A percentile compares a stretch with the other conserved stretches of the same genome.
Conservation (phyloP, 805 yeast species). For the Spencermartinsiella europaea region DNA sequence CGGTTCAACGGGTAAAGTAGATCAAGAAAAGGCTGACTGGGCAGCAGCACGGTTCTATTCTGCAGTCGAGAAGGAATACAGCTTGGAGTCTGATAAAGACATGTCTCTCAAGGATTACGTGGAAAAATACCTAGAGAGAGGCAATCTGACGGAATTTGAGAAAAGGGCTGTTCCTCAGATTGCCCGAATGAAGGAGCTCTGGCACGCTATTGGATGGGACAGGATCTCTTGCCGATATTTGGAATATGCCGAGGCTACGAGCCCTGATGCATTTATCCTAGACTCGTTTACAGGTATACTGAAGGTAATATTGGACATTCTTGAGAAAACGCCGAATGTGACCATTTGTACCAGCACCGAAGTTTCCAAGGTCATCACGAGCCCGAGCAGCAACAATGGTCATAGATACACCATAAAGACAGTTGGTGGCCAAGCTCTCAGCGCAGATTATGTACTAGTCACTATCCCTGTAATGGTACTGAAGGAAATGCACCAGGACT, state of each 20-base stretch:
- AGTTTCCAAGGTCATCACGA: conserved; percentile 35
- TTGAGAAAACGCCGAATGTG: conserved; percentile 13
- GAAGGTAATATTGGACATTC: neutral
- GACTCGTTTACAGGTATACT: neutral
- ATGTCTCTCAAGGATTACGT: conserved; percentile 45
- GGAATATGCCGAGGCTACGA: conserved; percentile 64
- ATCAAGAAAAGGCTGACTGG: neutral
- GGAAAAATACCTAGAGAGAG: conserved; percentile 38
- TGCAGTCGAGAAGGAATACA: neutral
- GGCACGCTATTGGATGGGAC: conserved; percentile 75
- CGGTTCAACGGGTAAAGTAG: neutral
- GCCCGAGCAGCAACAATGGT: conserved; percentile 22
- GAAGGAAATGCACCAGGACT: conserved; percentile 41
- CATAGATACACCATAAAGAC: conserved; percentile 23
- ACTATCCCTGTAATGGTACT: conserved; percentile 76
- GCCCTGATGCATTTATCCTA: conserved; percentile 55
- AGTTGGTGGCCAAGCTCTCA: conserved; percentile 19
- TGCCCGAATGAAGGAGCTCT: conserved; percentile 59
- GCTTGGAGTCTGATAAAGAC: neutral
- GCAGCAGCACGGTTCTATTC: neutral
- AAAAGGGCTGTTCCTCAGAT: conserved; percentile 48
- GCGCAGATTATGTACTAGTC: conserved; percentile 57
- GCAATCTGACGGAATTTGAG: conserved; percentile 36
- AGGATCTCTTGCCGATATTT: conserved; percentile 57
- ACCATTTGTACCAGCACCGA: conserved; percentile 39